Evolutionary conservation across 1,284 basidiomycete genomes (phyloP).

Genomic region (Peniophora sp.): DNA sequence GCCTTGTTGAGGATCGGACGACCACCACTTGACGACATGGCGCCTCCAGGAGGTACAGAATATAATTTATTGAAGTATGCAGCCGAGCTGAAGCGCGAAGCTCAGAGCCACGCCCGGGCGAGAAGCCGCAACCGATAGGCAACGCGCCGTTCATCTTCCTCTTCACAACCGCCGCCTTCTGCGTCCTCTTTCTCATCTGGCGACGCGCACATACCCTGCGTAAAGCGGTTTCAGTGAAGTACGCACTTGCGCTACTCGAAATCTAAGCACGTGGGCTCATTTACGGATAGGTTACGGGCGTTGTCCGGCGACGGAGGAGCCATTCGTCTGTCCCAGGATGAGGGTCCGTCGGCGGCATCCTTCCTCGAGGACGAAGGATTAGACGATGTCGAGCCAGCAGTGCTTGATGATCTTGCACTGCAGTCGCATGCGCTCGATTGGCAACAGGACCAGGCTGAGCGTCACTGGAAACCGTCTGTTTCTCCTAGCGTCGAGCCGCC

Average conservation of each 20-base stretch:
- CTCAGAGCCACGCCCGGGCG: slow-evolving; percentile 50
- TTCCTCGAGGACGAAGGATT: slow-evolving; percentile 60
- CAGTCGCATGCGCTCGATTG: not conserved
- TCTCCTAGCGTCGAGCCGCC: too few relatives aligned
- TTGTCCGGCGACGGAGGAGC: slow-evolving; percentile 46
- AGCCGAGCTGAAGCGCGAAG: slow-evolving; percentile 6
- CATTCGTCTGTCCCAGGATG: slow-evolving; percentile 65
- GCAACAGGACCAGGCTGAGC: not conserved
- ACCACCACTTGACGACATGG: not conserved
- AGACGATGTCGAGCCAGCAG: slow-evolving; percentile 26
- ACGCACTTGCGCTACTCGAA: slow-evolving; percentile 14
- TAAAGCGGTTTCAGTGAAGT: slow-evolving; percentile 61
- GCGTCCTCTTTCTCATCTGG: slow-evolving; percentile 59
- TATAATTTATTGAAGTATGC: not conserved
- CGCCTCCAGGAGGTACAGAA: not conserved
- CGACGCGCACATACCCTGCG: slow-evolving; percentile 49
- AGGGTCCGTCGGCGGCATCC: slow-evolving; percentile 58
- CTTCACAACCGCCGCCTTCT: slow-evolving; percentile 52
- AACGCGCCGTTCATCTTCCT: slow-evolving; percentile 48
- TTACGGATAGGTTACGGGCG: slow-evolving; percentile 45
- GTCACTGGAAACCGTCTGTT: not conserved
- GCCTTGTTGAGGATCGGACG: not conserved
- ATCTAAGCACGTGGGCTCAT: not conserved
- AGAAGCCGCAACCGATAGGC: slow-evolving; percentile 59
- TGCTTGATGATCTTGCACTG: not conserved